Evolutionary conservation across 345 rosid genomes (phyloP).

Genomic region (Eucalyptus rudis): DNA sequence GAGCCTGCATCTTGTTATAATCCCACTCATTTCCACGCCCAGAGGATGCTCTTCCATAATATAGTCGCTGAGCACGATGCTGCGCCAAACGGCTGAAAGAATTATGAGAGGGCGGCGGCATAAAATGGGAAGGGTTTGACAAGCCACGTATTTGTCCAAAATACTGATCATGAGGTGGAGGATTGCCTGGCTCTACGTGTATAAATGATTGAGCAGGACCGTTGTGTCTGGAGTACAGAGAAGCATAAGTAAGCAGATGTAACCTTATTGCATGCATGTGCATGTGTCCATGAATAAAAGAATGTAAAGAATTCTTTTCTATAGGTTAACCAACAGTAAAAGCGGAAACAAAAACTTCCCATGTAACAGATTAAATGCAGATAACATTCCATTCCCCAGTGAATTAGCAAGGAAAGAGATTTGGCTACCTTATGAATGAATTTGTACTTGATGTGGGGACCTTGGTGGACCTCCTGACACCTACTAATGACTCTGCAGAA

Average conservation of each 20-base stretch:
- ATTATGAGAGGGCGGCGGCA: slow-evolving; percentile 51
- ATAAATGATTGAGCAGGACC: slow-evolving; percentile 48
- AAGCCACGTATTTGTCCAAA: slow-evolving; percentile 43
- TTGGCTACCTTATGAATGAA: slow-evolving; percentile 50
- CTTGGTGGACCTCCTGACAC: slow-evolving; percentile 34
- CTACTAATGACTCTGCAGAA: slow-evolving; percentile 39
- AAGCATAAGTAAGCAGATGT: not conserved
- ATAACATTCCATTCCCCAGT: not conserved
- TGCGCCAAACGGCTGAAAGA: slow-evolving; percentile 93
- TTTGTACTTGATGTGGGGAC: slow-evolving; percentile 29
- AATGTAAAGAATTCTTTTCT: not conserved
- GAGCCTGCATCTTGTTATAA: slow-evolving; percentile 56
- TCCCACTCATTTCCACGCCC: slow-evolving; percentile 56
- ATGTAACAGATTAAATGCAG: not conserved
- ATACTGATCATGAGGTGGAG: slow-evolving; percentile 53
- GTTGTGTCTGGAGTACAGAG: slow-evolving; percentile 36
- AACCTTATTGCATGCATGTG: not conserved
- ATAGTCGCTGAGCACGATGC: slow-evolving; percentile 41
- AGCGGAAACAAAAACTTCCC: not conserved
- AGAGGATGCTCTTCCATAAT: slow-evolving; percentile 43
- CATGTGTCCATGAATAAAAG: not conserved
- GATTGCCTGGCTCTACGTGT: slow-evolving; percentile 56
- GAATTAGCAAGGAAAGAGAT: not conserved
- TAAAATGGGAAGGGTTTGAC: slow-evolving; percentile 46
- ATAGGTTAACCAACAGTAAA: not conserved